Evolutionary conservation across 768 basidiomycete species (phyloP), one percentile per base, ranked within the genome.

Genomic region (Amanita brunnescens): DNA sequence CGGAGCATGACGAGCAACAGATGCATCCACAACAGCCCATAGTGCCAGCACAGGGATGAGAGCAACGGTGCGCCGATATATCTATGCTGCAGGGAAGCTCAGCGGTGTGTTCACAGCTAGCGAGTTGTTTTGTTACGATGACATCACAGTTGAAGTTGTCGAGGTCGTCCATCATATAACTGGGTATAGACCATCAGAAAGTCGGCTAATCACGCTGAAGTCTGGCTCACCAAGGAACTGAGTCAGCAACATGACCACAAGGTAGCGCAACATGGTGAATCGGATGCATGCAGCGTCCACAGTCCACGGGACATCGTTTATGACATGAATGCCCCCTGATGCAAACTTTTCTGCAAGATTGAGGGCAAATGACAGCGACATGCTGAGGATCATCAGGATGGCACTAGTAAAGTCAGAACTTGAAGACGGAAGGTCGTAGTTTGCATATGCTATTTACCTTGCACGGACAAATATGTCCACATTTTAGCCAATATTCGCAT

Each of bases 401-500:
- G 51, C 83, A 85, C 78, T 85, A 53, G 33, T 34, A 1, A 10
- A 47, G 12, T 29, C n/a, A n/a, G n/a, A n/a, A 33, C 50, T 10
- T 33, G 35, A 23, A 39, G 14, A 21, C 2, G 6, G 18, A 24
- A 32, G 33, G 23, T 39, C 7, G 13, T 29, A 26, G 38, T 20
- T 6, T n/a, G 33, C 9, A 8, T 1, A 49, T 63, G 33, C 60
- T 1, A 49, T 63, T 34, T 61, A 81, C 82, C 64, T 79, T 78
- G 54, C 72, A 81, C 0, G 80, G 78, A 58, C 85, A 87, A 2
- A 71, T 63, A 58, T 87, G 85, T 2, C 85, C 85, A 56, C 85
- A 87, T 18, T 65, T 62, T 23, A 87, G 64, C 14, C 70, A 66
- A 8, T 67, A 65, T 30, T 73, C 71, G 53, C 85, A 87, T 3